phyloP scores from a whole-genome alignment of 2,329 filamentous ascomycete species.

The Trichoderma brevicompactum region DNA sequence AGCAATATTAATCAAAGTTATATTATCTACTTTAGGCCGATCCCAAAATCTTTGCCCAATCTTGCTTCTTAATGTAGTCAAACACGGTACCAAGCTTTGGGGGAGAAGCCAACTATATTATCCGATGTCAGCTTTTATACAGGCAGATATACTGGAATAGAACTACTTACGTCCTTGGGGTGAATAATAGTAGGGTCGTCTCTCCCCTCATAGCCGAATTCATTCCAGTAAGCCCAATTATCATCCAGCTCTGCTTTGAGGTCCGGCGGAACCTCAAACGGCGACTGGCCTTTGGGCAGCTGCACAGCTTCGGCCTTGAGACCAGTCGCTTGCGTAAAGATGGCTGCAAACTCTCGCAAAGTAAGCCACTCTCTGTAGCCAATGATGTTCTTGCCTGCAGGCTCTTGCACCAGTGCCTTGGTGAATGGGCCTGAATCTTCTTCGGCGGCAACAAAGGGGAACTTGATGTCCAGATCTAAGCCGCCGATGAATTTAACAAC shows the following conservation, averaged over 20 bases:
- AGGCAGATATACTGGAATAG: neutral
- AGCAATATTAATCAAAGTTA: no score
- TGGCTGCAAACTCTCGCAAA: constrained; percentile 29
- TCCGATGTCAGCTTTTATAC: neutral
- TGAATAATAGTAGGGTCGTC: constrained; percentile 29
- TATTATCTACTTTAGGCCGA: neutral
- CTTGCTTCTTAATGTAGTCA: constrained; percentile 29
- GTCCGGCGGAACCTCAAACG: constrained; percentile 8
- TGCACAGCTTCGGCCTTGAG: constrained; percentile 23
- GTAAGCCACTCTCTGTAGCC: constrained; percentile 35
- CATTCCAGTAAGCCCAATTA: constrained; percentile 27
- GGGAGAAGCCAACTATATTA: constrained; percentile 12
- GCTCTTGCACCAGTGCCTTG: constrained; percentile 34
- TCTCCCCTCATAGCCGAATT: constrained; percentile 32
- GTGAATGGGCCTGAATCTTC: constrained; percentile 36
- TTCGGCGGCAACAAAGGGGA: constrained; percentile 36
- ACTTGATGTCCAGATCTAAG: constrained; percentile 30
- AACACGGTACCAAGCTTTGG: constrained; percentile 24
- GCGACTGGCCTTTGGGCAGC: constrained; percentile 14
- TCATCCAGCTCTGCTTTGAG: constrained; percentile 26
- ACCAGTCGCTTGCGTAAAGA: constrained; percentile 32
- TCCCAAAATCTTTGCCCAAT: constrained; percentile 38
- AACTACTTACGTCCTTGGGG: constrained; percentile 30
- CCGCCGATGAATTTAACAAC: constrained; percentile 32
- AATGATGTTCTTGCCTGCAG: constrained; percentile 34